Base-by-base conservation (phyloP, 2,329 filamentous ascomycete species). In the Hypoxylon sp. region DNA sequence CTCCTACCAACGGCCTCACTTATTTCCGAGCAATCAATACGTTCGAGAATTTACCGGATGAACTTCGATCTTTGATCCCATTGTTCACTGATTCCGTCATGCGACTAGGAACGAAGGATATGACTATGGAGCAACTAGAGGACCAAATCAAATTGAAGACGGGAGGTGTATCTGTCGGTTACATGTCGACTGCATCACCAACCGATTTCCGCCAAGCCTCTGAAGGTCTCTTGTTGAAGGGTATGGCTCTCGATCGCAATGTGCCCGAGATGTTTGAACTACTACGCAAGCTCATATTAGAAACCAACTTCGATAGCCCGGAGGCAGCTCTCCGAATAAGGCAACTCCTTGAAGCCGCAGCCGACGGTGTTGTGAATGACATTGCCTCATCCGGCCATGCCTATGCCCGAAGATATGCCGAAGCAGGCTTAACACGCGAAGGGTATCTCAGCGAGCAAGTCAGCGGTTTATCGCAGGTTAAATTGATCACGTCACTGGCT, bases 91-190 rank as follows among this genome's bases (percentile, higher is more conserved):
- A 97, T 76, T 90, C 92, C 38, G 90, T 99, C 67, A 96, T 98
- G 92, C 91, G 96, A 19, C 86, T 99, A 7, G 96, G 96, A 13
- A 99, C 95, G 2, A 92, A 91, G 73, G 88, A 90, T 65, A 92
- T 92, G 85, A 90, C 90, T 0, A 98, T 97, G 91, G 96, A 98
- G 79, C 90, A 98, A 79, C 87, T 98, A 56, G 96, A 99, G 79
- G 96, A 98, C 76, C 81, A 94, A 60, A 98, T 99, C 79, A 98
- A 98, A 79, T 86, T 98, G 30, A 97, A 97, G 82, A 98, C 96
- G 1, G 96, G 96, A 19, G 96, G 96, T 9, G 88, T 99, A 38
- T 92, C 90, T 2, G 90, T 97, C 14, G 90, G 91, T 1, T 94
- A 97, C 73, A 92, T 97, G 80, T 88, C 91, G n/a, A 90, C 91